Evolutionary conservation across 805 yeast species (phyloP).

Genomic region (Pichia cabralensis): DNA sequence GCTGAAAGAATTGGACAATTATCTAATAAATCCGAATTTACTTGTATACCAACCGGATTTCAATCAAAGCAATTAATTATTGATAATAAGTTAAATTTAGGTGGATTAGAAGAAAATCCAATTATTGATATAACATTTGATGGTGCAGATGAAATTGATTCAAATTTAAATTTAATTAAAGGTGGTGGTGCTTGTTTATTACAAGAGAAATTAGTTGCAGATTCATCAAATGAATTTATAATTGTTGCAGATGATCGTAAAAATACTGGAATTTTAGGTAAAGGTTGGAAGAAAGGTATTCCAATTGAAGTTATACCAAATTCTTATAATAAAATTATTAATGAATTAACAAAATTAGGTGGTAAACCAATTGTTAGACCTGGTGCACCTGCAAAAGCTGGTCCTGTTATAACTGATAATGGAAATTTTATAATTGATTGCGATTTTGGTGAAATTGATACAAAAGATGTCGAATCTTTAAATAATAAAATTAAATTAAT

Average conservation of each 20-base stretch:
- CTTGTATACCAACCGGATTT: constrained; percentile 94
- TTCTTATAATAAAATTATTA: constrained; percentile 67
- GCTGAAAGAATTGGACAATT: constrained; percentile 87
- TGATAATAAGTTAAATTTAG: constrained; percentile 68
- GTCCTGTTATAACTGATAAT: constrained; percentile 94
- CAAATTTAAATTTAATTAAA: constrained; percentile 72
- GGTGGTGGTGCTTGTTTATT: constrained; percentile 99
- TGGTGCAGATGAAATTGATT: constrained; percentile 96
- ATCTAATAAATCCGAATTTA: constrained; percentile 40
- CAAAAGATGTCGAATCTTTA: constrained; percentile 34
- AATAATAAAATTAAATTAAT: constrained; percentile 60
- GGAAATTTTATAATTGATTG: constrained; percentile 91
- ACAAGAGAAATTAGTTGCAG: constrained; percentile 92
- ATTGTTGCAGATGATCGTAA: constrained; percentile 91
- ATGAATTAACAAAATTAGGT: constrained; percentile 53
- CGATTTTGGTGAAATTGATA: constrained; percentile 71
- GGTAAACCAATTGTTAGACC: constrained; percentile 65
- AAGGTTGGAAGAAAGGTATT: constrained; percentile 78
- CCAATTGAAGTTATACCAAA: constrained; percentile 94
- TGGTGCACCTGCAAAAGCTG: constrained; percentile 90
- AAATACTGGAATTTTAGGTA: constrained; percentile 64
- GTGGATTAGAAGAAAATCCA: constrained; percentile 76
- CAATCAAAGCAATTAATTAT: constrained; percentile 83
- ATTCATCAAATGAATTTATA: constrained; percentile 63
- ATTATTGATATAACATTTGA: constrained; percentile 88